Evolutionary conservation across 1,284 basidiomycete species (phyloP).

Genomic region (Phylloporus sp.): DNA sequence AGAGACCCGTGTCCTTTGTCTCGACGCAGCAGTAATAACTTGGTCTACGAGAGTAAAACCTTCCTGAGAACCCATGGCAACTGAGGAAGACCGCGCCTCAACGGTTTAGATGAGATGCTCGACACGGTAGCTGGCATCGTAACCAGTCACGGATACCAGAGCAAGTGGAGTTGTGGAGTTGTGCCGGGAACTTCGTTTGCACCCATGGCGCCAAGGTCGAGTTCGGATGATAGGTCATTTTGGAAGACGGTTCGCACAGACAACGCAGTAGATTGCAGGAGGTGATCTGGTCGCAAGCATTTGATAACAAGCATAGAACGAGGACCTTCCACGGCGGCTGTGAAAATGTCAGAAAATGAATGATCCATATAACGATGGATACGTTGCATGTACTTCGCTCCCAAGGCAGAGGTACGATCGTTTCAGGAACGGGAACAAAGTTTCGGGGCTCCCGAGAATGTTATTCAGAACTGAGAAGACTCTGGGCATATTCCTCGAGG

Average conservation of each 20-base stretch:
- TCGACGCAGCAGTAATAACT: slow-evolving; percentile 88
- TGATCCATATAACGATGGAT: slow-evolving; percentile 6
- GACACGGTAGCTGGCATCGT: slow-evolving; percentile 94
- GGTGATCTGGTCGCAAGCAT: slow-evolving; percentile 89
- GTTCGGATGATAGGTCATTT: slow-evolving; percentile 80
- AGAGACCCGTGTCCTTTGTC: slow-evolving; percentile 93
- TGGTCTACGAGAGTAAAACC: slow-evolving; percentile 95
- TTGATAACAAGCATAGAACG: slow-evolving; percentile 85
- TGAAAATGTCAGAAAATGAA: slow-evolving; percentile 25
- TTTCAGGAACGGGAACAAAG: slow-evolving; percentile 89
- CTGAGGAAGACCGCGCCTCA: slow-evolving; percentile 79
- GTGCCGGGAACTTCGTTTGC: slow-evolving; percentile 78
- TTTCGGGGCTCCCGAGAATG: slow-evolving; percentile 67
- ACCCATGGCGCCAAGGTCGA: slow-evolving; percentile 82
- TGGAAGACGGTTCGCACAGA: slow-evolving; percentile 82
- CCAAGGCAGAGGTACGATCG: slow-evolving; percentile 80
- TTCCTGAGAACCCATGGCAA: slow-evolving; percentile 98
- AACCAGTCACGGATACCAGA: slow-evolving; percentile 92
- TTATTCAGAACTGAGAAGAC: slow-evolving; percentile 82
- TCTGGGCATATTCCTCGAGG: slow-evolving; percentile 71
- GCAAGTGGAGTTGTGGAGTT: slow-evolving; percentile 89
- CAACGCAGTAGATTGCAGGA: slow-evolving; percentile 81
- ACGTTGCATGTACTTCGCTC: slow-evolving; percentile 75
- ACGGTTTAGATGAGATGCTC: slow-evolving; percentile 87
- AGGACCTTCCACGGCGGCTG: slow-evolving; percentile 78